Evolutionary conservation across 2,329 filamentous ascomycete genomes (phyloP).

Genomic region (Didymella lethalis): DNA sequence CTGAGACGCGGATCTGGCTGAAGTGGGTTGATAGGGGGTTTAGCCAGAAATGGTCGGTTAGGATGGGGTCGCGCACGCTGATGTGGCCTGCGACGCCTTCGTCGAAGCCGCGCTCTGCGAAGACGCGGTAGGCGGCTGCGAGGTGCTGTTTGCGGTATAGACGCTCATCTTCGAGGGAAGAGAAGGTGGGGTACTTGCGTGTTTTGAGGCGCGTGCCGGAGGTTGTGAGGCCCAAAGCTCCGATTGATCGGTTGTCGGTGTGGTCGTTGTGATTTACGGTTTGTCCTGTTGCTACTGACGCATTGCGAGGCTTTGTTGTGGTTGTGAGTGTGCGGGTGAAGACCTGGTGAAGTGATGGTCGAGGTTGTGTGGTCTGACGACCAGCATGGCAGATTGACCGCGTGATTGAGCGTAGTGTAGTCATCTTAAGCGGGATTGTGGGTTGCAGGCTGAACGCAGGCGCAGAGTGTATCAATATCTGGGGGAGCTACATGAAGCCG

Average conservation of each 20-base stretch:
- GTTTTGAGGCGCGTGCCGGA: slow-evolving; percentile 57
- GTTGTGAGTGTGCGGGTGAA: slow-evolving; percentile 23
- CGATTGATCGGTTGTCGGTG: slow-evolving; percentile 53
- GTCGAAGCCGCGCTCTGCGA: slow-evolving; percentile 51
- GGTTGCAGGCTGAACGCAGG: too few relatives aligned
- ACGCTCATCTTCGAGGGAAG: slow-evolving; percentile 51
- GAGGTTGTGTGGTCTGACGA: neutral
- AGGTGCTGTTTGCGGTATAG: slow-evolving; percentile 57
- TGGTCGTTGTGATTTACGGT: slow-evolving; percentile 48
- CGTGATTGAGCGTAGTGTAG: neutral
- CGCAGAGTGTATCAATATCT: neutral
- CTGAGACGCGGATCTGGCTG: slow-evolving; percentile 52
- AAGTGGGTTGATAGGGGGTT: slow-evolving; percentile 58
- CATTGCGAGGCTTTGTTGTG: slow-evolving; percentile 24
- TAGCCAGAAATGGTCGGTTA: slow-evolving; percentile 51
- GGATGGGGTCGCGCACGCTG: slow-evolving; percentile 49
- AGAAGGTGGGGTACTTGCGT: slow-evolving; percentile 54
- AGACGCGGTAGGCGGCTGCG: slow-evolving; percentile 55
- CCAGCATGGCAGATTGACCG: neutral
- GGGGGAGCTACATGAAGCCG: neutral
- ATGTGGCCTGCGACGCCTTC: slow-evolving; percentile 58
- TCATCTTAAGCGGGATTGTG: neutral
- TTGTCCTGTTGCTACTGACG: slow-evolving; percentile 26
- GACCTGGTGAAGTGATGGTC: too few relatives aligned
- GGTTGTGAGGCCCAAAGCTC: slow-evolving; percentile 57